phyloP scores from a whole-genome alignment of 768 basidiomycete species.

The Mycena maculata region DNA sequence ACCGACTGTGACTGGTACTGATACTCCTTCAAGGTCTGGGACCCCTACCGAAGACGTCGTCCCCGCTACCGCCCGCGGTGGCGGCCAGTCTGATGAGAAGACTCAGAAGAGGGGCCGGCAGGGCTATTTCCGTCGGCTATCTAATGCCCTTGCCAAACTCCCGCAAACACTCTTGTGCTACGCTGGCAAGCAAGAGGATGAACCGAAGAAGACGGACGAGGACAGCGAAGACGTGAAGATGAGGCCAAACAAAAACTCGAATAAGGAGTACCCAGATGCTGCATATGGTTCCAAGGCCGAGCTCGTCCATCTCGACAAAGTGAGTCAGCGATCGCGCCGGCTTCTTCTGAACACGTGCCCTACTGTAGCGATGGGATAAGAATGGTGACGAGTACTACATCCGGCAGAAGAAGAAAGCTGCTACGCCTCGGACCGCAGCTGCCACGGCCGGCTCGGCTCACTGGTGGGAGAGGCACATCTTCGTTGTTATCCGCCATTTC shows the following conservation, averaged over 20 bases:
- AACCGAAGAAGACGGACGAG: slow-evolving; percentile 14
- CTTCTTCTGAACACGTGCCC: neutral
- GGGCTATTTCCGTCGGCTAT: too few species aligned
- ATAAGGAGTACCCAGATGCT: slow-evolving; percentile 25
- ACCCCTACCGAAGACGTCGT: too few species aligned
- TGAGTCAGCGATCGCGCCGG: neutral
- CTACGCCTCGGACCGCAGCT: slow-evolving; percentile 9
- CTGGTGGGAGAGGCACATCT: slow-evolving; percentile 28
- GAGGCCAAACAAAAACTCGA: slow-evolving; percentile 25
- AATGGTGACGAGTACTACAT: slow-evolving; percentile 32
- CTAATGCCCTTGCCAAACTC: too few species aligned
- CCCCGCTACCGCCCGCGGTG: too few species aligned
- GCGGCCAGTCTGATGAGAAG: too few species aligned
- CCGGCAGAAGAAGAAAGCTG: slow-evolving; percentile 26
- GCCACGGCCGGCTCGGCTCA: neutral
- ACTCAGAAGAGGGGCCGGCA: too few species aligned
- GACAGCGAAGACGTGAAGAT: slow-evolving; percentile 16
- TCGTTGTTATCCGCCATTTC: slow-evolving; percentile 28
- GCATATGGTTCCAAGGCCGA: slow-evolving; percentile 20
- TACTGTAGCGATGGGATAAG: slow-evolving; percentile 30
- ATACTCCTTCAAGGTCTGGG: too few species aligned
- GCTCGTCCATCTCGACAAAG: slow-evolving; percentile 29
- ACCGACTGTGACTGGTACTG: too few species aligned
- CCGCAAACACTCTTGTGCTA: too few species aligned
- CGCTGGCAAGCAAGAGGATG: too few species aligned